Base-by-base conservation (phyloP, 1,139 yeast genomes). In the Sporopachydermia cereana region DNA sequence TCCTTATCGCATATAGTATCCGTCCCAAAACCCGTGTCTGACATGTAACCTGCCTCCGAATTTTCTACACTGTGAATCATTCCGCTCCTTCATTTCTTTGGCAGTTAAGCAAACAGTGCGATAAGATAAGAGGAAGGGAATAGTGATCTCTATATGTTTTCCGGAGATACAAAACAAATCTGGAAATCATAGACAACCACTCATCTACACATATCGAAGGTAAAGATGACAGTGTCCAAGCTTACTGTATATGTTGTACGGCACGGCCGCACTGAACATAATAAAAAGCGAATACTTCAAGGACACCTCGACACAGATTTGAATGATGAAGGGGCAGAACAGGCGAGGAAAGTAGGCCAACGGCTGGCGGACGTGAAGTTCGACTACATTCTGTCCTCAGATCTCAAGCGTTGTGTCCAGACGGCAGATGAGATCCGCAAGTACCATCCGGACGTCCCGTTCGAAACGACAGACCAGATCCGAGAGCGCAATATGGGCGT, bases 401-500 rank as follows among this genome's bases (percentile, higher is more conserved):
- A 82, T 57, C 64, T 82, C 54, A 61, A 60, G 2, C 65, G 91
- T 49, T 82, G 91, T 56, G 64, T 63, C 41, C 71, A 74, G 52
- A 80, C 88, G 0, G 53, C 72, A n/a, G 53, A 59, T 1, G 64
- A 64, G 42, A 67, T 78, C 4, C 49, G 63, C 22, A 55, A 56
- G 16, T 50, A 56, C 34, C 70, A 72, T 51, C 47, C 56, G 48
- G 51, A 24, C 12, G 27, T 17, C 4, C 3, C 12, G 18, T 14
- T 14, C 16, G 7, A 21, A 17, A 43, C 22, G 18, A 36, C 42
- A 24, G 43, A 43, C 39, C 59, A 2, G 69, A 69, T 24, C 65
- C 70, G 96, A 49, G 96, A 88, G 57, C 67, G 96, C 43, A 61
- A 66, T 47, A 84, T 88, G 95, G 96, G 96, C 1, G 71, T 66